A percentile compares a stretch with the other conserved stretches of the same genome.
Conservation (phyloP, 2,329 filamentous ascomycete genomes). For the Xylaria sp. region DNA sequence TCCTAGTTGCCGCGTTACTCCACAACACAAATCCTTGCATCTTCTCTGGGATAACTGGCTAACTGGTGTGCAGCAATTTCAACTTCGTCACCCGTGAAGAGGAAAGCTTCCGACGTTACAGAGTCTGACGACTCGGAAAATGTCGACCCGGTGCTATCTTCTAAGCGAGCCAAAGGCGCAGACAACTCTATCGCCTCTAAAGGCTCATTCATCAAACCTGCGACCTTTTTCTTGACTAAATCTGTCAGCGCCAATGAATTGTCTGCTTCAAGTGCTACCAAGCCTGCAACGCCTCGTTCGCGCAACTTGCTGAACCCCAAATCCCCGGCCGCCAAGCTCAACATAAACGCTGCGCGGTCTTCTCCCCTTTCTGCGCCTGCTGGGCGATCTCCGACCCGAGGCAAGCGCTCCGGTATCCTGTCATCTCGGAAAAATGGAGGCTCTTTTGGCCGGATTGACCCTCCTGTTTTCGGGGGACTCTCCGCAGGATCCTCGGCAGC, state of each 20-base stretch:
- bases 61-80: conserved; percentile 55
- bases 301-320: conserved; percentile 63
- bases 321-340: conserved; percentile 62
- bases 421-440: conserved; percentile 74
- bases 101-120: conserved; percentile 65
- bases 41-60: conserved; percentile 40
- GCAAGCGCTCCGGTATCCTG: conserved; percentile 75
- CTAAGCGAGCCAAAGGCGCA: conserved; percentile 69
- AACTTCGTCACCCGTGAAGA: conserved; percentile 59
- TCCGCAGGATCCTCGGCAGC: conserved; percentile 59
- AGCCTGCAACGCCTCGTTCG: conserved; percentile 52
- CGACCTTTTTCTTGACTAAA: conserved; percentile 59
- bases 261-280: conserved; percentile 49
- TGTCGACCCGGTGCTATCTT: conserved; percentile 66
- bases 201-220: conserved; percentile 60
- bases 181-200: conserved; percentile 55
- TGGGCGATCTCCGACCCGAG: conserved; percentile 80
- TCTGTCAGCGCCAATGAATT: conserved; percentile 53
- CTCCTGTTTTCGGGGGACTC: conserved; percentile 68
- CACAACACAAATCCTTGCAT: not conserved
- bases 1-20: conserved; percentile 3
- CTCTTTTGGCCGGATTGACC: conserved; percentile 75
- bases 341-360: conserved; percentile 58
- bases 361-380: conserved; percentile 74
- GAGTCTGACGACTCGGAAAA: conserved; percentile 69